Conservation (phyloP, 2,329 filamentous ascomycete species). For the Diaporthe capsici region DNA sequence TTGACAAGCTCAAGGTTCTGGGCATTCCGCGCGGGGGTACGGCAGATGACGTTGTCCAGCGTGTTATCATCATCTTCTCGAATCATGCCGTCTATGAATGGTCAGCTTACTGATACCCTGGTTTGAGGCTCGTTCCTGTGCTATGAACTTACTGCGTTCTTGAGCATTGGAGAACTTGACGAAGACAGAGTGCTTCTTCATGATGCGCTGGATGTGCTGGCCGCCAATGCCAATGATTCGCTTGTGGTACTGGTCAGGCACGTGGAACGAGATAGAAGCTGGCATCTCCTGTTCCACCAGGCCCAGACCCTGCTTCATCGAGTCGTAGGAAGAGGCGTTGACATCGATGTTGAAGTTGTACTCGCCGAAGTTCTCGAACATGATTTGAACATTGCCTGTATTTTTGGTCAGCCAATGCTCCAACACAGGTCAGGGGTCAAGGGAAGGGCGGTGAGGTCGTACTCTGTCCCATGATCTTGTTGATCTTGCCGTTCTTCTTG, state of each 20-base stretch:
- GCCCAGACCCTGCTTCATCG: conserved; percentile 91
- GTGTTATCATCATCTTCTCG: conserved; percentile 99
- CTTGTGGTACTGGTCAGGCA: conserved; percentile 99
- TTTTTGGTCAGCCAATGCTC: conserved; percentile 43
- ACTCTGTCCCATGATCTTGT: conserved; percentile 99
- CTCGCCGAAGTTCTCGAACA: conserved; percentile 99
- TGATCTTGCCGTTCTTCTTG: conserved; percentile 99
- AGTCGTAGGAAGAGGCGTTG: conserved; percentile 91
- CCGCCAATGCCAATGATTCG: conserved; percentile 98
- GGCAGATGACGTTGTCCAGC: conserved; percentile 98
- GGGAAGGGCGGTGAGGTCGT: conserved; percentile 47
- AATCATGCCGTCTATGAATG: conserved; percentile 75
- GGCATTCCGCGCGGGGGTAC: conserved; percentile 95
- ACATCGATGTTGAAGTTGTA: conserved; percentile 99
- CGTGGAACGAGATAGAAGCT: conserved; percentile 98
- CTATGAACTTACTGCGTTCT: conserved; percentile 78
- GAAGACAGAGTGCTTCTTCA: conserved; percentile 99
- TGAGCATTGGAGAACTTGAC: conserved; percentile 99
- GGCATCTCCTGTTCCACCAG: conserved; percentile 99
- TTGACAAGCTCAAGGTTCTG: conserved; percentile 98
- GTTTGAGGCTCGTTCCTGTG: neutral
- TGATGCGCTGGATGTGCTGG: conserved; percentile 98
- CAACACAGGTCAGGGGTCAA: conserved; percentile 22
- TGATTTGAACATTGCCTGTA: conserved; percentile 92
- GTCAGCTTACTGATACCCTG: conserved; percentile 46